Conservation (phyloP, 2,329 filamentous ascomycete genomes). For the Colletotrichum navitas region DNA sequence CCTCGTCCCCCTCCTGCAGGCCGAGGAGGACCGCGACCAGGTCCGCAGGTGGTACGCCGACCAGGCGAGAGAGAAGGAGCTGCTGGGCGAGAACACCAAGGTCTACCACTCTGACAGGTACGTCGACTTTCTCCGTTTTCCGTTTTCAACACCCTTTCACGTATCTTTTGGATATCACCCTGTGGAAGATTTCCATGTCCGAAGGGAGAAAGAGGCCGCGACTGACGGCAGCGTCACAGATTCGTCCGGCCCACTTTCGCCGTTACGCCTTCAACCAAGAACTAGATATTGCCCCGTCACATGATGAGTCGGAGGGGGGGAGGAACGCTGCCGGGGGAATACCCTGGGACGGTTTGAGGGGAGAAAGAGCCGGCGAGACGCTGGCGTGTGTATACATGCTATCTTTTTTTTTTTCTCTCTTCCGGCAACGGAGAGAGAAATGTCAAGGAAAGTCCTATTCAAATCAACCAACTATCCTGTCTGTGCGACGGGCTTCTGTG, state of each 20-base stretch:
- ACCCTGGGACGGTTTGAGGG: neutral
- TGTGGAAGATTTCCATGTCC: neutral
- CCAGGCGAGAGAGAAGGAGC: conserved; percentile 88
- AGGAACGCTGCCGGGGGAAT: neutral
- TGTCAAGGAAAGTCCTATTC: conserved; percentile 18
- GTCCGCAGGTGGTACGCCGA: conserved; percentile 89
- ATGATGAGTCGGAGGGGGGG: too few species aligned
- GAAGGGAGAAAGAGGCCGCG: neutral
- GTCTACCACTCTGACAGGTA: conserved; percentile 92
- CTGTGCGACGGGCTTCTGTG: too few species aligned
- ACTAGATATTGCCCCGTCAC: conserved; percentile 54
- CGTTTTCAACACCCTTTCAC: accelerated
- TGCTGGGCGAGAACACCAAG: conserved; percentile 85
- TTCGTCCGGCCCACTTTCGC: conserved; percentile 87
- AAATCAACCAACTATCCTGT: neutral
- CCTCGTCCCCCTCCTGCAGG: conserved; percentile 92
- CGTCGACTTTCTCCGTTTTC: conserved; percentile 48
- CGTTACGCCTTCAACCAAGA: conserved; percentile 73
- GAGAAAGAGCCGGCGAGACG: conserved; percentile 6
- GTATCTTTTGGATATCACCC: neutral
- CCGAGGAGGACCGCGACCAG: conserved; percentile 96
- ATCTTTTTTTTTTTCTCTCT: neutral
- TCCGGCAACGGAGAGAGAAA: conserved; percentile 2
- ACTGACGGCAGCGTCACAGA: conserved; percentile 56
- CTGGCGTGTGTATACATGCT: conserved; percentile 28